Conservation (phyloP, 2,329 filamentous ascomycete genomes). For the Beauveria brongniartii region DNA sequence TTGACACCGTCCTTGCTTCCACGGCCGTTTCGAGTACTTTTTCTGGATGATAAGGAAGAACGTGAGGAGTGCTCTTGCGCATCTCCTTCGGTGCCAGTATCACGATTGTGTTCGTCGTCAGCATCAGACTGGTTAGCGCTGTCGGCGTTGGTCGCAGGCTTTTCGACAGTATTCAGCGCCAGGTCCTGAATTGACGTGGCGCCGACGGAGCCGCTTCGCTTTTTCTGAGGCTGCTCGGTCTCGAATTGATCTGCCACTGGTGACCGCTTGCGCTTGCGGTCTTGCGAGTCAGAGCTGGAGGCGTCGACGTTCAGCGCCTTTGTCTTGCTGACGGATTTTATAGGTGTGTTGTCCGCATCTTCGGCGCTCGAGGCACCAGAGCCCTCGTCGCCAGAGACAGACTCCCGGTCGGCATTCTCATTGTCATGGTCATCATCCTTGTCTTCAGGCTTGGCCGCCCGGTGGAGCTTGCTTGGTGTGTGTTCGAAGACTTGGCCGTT, state of each 20-base stretch:
- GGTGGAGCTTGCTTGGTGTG: slow-evolving; percentile 70
- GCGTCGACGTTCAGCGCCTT: slow-evolving; percentile 16
- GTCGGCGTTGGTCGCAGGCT: slow-evolving; percentile 24
- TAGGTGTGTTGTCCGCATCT: slow-evolving; percentile 28
- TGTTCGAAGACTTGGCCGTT: slow-evolving; percentile 50
- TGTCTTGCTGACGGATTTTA: slow-evolving; percentile 24
- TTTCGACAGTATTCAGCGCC: slow-evolving; percentile 28
- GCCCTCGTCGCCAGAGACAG: slow-evolving; percentile 32
- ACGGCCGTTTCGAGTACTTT: slow-evolving; percentile 33
- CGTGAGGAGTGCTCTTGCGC: slow-evolving; percentile 24
- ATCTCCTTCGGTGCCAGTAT: slow-evolving; percentile 23
- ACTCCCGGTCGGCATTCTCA: slow-evolving; percentile 17
- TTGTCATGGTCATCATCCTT: slow-evolving; percentile 29
- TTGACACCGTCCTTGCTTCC: slow-evolving; percentile 27
- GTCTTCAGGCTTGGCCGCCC: slow-evolving; percentile 31
- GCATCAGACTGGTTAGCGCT: slow-evolving; percentile 33
- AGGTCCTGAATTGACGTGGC: slow-evolving; percentile 28
- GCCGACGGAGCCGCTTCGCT: slow-evolving; percentile 43
- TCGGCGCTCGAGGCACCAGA: slow-evolving; percentile 32
- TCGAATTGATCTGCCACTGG: slow-evolving; percentile 36
- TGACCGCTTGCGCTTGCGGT: slow-evolving; percentile 45
- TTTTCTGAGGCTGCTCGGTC: slow-evolving; percentile 41
- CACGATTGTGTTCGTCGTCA: slow-evolving; percentile 37
- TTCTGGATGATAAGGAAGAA: slow-evolving; percentile 28
- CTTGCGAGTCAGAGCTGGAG: slow-evolving; percentile 20